A percentile compares a stretch with the other conserved stretches of the same genome.
Evolutionary conservation across 73 alveolate species (phyloP).

Genomic region (Urostyla sp.): DNA sequence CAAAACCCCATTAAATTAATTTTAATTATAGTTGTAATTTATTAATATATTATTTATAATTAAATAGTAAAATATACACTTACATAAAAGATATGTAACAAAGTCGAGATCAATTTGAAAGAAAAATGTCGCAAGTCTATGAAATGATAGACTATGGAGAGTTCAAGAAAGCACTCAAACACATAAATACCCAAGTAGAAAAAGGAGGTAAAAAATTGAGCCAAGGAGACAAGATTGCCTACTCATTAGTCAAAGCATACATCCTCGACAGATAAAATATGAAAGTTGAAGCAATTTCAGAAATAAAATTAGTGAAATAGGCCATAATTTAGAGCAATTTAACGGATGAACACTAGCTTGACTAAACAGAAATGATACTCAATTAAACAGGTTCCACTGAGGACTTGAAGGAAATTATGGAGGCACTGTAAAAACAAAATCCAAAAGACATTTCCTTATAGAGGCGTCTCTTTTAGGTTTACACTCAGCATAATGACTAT

Average conservation of each 20-base stretch:
- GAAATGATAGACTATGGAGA: conserved; percentile 38
- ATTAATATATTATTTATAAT: too few relatives aligned
- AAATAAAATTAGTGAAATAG: neutral
- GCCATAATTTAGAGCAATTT: conserved; percentile 17
- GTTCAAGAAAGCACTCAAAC: conserved; percentile 38
- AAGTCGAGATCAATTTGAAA: conserved; percentile 25
- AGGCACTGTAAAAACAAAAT: conserved; percentile 21
- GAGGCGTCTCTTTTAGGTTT: conserved; percentile 11
- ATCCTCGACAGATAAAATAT: conserved; percentile 31
- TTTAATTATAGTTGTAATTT: too few relatives aligned
- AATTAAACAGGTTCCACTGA: conserved; percentile 23
- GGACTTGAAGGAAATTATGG: conserved; percentile 9
- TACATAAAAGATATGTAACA: too few relatives aligned
- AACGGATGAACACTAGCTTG: conserved; percentile 6
- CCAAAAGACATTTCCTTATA: conserved; percentile 33
- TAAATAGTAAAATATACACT: too few relatives aligned
- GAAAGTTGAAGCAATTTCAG: conserved; percentile 12
- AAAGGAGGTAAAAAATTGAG: conserved; percentile 14
- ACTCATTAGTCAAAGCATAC: conserved; percentile 3
- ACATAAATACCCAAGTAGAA: conserved; percentile 25
- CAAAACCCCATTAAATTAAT: too few relatives aligned
- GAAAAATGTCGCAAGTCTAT: conserved; percentile 47
- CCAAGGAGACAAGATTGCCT: conserved; percentile 21
- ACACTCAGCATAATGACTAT: conserved; percentile 21
- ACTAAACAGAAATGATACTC: conserved; percentile 20